Conservation (phyloP, 2,329 filamentous ascomycete genomes). For the Fusarium robinianum region DNA sequence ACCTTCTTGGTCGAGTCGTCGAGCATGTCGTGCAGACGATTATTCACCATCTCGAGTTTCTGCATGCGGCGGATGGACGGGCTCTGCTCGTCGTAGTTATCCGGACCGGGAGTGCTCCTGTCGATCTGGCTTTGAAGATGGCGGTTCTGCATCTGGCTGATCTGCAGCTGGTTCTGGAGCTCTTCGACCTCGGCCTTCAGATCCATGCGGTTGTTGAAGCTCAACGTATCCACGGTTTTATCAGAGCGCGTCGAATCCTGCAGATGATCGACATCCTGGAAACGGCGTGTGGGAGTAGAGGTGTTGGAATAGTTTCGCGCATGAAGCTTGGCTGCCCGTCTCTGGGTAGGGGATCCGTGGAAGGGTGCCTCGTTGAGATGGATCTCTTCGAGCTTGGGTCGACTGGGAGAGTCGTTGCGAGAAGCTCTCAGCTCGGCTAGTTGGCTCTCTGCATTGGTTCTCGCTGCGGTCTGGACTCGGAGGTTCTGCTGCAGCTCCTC, state of each 20-base stretch:
- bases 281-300: conserved; percentile 76
- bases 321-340: conserved; percentile 60
- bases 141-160: conserved; percentile 92
- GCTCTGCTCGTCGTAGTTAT: conserved; percentile 75
- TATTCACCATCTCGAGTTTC: conserved; percentile 91
- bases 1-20: conserved; percentile 94
- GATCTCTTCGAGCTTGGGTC: conserved; percentile 84
- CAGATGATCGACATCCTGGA: conserved; percentile 61
- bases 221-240: conserved; percentile 77
- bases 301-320: conserved; percentile 69
- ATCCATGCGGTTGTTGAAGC: conserved; percentile 88
- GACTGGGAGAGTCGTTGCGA: conserved; percentile 71
- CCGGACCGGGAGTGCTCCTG: conserved; percentile 64
- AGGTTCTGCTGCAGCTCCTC: conserved; percentile 89
- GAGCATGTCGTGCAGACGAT: conserved; percentile 87
- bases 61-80: conserved; percentile 81
- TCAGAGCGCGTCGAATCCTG: conserved; percentile 84
- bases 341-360: conserved; percentile 74
- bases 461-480: conserved; percentile 79
- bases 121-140: conserved; percentile 89
- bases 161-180: conserved; percentile 89
- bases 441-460: conserved; percentile 81
- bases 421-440: conserved; percentile 76
- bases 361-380: conserved; percentile 78
- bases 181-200: conserved; percentile 88